phyloP scores from a whole-genome alignment of 768 basidiomycete genomes.

The Pleurotus tuoliensis region DNA sequence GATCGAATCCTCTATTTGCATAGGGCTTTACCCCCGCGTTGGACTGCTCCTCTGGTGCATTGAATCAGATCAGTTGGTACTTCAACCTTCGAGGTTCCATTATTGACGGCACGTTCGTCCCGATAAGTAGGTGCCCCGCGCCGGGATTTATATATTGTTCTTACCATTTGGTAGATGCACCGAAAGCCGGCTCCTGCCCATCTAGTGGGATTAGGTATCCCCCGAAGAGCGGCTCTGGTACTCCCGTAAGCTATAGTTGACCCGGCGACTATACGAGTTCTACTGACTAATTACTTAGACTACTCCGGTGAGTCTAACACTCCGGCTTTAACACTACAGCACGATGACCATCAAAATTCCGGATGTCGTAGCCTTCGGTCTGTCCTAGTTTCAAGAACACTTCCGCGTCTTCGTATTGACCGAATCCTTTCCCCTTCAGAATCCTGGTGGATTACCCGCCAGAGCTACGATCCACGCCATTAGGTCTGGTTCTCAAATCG shows the following conservation, averaged over 20 bases:
- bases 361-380: too few species aligned
- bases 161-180: constrained; percentile 29
- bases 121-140: constrained; percentile 36
- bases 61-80: constrained; percentile 49
- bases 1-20: background rate
- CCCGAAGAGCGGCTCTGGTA: constrained; percentile 30
- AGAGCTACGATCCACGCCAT: constrained; percentile 44
- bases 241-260: too few species aligned
- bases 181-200: constrained; percentile 35
- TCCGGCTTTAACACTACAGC: too few species aligned
- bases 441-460: constrained; percentile 31
- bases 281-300: background rate
- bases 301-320: constrained; percentile 22
- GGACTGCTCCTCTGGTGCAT: constrained; percentile 33
- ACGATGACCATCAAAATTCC: too few species aligned
- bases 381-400: background rate
- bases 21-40: constrained; percentile 46
- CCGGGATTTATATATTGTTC: background rate
- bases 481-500: constrained; percentile 30
- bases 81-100: constrained; percentile 52
- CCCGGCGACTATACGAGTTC: too few species aligned
- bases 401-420: background rate
- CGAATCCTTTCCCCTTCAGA: constrained; percentile 6
- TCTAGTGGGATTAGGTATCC: constrained; percentile 44
- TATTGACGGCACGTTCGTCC: constrained; percentile 49